phyloP scores from a whole-genome alignment of 345 rosid genomes.

The Toxicodendron radicans region DNA sequence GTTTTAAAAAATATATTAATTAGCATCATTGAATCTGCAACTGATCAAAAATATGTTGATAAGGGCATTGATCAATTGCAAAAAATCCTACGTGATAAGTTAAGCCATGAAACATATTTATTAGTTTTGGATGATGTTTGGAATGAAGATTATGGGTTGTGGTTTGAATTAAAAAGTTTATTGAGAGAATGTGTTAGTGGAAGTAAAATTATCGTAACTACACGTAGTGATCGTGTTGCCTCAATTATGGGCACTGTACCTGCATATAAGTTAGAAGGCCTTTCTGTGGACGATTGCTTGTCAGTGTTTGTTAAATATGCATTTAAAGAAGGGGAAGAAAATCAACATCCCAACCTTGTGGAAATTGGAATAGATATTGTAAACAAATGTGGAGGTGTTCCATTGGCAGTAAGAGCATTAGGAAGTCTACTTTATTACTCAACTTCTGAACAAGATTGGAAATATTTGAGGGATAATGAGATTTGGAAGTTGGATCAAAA shows the following conservation, averaged over 20 bases:
- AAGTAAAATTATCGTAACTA: neutral
- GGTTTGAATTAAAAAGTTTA: neutral
- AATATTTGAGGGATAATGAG: neutral
- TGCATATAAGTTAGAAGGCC: neutral
- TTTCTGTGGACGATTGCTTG: neutral
- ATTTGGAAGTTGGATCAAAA: neutral
- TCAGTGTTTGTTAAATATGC: neutral
- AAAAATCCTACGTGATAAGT: neutral
- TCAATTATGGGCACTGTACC: neutral
- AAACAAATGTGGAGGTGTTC: neutral
- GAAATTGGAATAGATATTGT: neutral
- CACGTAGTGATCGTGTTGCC: neutral
- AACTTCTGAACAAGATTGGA: neutral
- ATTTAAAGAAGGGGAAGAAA: neutral
- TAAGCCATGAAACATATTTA: no score
- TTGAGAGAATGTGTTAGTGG: neutral
- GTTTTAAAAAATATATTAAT: no score
- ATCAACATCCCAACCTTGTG: neutral
- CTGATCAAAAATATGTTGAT: no score
- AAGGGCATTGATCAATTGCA: neutral
- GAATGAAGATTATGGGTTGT: neutral
- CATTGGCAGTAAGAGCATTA: neutral
- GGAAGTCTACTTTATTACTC: conserved; percentile 21
- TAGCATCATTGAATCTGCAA: neutral
- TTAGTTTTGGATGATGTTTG: neutral